These are phyloP conservation scores for Penicillium macrosclerotiorum DNA, from an alignment of 495 filamentous ascomycete species.

Conservation along the genomic window DNA sequence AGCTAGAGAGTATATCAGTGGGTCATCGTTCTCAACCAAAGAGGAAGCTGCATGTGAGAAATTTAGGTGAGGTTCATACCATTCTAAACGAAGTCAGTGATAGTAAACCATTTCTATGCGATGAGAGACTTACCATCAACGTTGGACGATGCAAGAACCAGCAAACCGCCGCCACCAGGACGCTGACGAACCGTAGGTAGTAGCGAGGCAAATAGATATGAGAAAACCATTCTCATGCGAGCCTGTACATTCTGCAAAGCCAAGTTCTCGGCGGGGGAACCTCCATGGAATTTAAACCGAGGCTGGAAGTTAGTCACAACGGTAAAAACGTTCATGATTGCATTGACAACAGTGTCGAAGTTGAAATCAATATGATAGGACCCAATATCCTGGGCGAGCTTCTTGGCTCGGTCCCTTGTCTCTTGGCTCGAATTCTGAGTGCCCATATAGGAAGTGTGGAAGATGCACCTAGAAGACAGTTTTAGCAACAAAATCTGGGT, in stretches of 20 bases:
- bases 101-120: too few species aligned
- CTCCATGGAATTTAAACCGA: slow-evolving; percentile 69
- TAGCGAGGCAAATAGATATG: slow-evolving; percentile 72
- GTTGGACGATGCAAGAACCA: slow-evolving; percentile 65
- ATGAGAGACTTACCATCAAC: slow-evolving; percentile 46
- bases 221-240: slow-evolving; percentile 72
- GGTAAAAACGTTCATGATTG: slow-evolving; percentile 54
- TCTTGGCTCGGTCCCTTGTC: slow-evolving; percentile 68
- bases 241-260: slow-evolving; percentile 85
- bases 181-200: slow-evolving; percentile 56
- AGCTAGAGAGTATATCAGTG: slow-evolving; percentile 18
- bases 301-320: slow-evolving; percentile 55
- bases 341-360: slow-evolving; percentile 65
- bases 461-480: too few species aligned
- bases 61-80: slow-evolving; percentile 17
- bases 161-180: slow-evolving; percentile 53
- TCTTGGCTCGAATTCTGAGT: slow-evolving; percentile 68
- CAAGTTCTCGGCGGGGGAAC: slow-evolving; percentile 57
- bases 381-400: slow-evolving; percentile 68
- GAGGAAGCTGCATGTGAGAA: too few species aligned
- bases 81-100: slow-evolving; percentile 26
- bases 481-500: too few species aligned
- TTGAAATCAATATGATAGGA: slow-evolving; percentile 72
- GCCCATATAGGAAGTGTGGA: slow-evolving; percentile 81
- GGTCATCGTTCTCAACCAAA: too few species aligned